Conservation (phyloP, 352 stramenopile species). For the Achlya hypogyna region DNA sequence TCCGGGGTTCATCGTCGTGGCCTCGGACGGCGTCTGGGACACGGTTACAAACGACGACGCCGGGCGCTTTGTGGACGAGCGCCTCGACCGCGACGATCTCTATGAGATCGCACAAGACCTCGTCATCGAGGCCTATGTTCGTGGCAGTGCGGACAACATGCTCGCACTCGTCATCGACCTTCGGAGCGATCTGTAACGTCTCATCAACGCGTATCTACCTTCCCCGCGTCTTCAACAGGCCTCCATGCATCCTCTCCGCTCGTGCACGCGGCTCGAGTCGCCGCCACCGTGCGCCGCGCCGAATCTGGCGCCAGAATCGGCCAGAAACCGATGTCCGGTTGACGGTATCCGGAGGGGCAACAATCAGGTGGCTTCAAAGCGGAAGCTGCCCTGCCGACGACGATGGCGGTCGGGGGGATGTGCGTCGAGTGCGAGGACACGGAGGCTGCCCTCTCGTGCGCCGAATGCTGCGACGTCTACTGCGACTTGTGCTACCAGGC, state of each 20-base stretch:
- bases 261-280: too few species aligned
- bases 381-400: too few species aligned
- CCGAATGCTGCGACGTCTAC: constrained; percentile 61
- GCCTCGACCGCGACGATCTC: constrained; percentile 27
- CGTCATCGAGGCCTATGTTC: constrained; percentile 89
- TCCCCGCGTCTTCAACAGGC: background rate
- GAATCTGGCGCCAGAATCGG: too few species aligned
- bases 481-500: constrained; percentile 67
- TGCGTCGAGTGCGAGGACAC: constrained; percentile 84
- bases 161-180: constrained; percentile 4
- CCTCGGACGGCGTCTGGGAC: constrained; percentile 73
- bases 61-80: constrained; percentile 30
- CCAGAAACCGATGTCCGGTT: too few species aligned
- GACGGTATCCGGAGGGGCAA: too few species aligned
- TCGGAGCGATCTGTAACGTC: too few species aligned
- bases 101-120: constrained; percentile 68
- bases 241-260: too few species aligned
- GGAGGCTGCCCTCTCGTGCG: constrained; percentile 49
- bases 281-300: too few species aligned
- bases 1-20: constrained; percentile 39
- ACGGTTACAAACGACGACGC: constrained; percentile 49
- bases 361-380: too few species aligned
- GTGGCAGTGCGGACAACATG: constrained; percentile 89
- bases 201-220: too few species aligned
- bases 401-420: constrained; percentile 24